Evolutionary conservation across 2,329 filamentous ascomycete species (phyloP), one percentile per base, ranked within the genome.

Genomic region (Myriosclerotinia curreyana): DNA sequence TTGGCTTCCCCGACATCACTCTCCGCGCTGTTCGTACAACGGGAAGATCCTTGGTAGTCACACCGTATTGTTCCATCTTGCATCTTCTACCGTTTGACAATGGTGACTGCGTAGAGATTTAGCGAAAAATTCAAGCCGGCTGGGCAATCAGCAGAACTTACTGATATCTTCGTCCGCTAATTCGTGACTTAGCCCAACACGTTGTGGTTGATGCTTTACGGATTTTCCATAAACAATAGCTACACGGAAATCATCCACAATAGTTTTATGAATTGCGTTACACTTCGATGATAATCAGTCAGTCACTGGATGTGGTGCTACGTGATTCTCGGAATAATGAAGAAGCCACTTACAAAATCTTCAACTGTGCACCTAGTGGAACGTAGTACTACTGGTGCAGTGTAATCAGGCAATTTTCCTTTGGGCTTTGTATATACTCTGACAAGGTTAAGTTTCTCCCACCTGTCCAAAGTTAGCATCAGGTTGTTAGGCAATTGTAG

Each of bases 401-500:
- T 86, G 79, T 99, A 99, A 78, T 99, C 95, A 20, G 95, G 95
- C 77, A 92, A 83, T 76, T 88, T 92, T 68, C 95, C 95, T 81
- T 99, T 98, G 66, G 95, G 95, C 80, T 99, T 99, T 65, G 95
- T 99, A 80, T 99, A 99, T 53, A 99, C 90, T 72, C 95, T 86
- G 71, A 91, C 88, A 66, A 99, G 83, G 74, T 90, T 91, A 72
- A 99, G 84, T 78, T 96, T 96, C 64, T 97, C 93, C 95, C 95
- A 98, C 81, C 81, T 83, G 67, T 63, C 69, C 42, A 52, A 58
- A 48, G 64, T 73, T 66, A 72, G 70, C 38, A 67, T 62, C 12
- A 38, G 25, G 15, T 38, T 34, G 17, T 49, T 25, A 49, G 22
- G 53, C 17, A 49, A 28, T 34, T 20, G 15, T 22, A n/a, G 17